A percentile compares a stretch with the other conserved stretches of the same genome.
Evolutionary conservation across 495 filamentous ascomycete genomes (phyloP).

Genomic region (Neurospora intermedia): DNA sequence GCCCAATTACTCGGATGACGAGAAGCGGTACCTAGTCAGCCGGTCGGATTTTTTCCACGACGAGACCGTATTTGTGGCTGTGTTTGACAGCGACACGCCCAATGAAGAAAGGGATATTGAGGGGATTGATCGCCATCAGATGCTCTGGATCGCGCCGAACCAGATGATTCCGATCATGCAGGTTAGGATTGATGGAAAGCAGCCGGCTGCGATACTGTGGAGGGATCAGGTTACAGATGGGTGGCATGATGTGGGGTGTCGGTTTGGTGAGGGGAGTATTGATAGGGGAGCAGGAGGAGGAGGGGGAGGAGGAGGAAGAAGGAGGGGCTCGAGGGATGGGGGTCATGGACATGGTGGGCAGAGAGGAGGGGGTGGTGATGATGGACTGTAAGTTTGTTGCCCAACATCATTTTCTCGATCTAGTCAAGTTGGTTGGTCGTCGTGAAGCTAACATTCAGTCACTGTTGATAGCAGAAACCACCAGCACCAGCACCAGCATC

Average conservation of each 20-base stretch:
- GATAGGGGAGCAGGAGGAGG: neutral
- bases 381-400: neutral
- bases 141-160: neutral
- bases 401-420: neutral
- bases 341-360: neutral
- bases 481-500: neutral
- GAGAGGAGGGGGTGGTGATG: neutral
- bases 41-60: neutral
- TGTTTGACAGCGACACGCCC: neutral
- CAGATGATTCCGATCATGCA: neutral
- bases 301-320: neutral
- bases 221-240: neutral
- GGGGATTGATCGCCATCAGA: neutral
- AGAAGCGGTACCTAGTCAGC: neutral
- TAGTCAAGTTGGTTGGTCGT: neutral
- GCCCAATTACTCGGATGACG: neutral
- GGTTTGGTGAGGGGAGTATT: neutral
- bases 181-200: neutral
- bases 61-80: neutral
- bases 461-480: neutral
- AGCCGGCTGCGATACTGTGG: constrained; percentile 6
- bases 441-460: neutral
- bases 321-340: neutral
- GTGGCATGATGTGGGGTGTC: neutral
- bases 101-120: neutral